Conservation (phyloP, 2,329 filamentous ascomycete species). For the Magnaporthiopsis rhizophila region DNA sequence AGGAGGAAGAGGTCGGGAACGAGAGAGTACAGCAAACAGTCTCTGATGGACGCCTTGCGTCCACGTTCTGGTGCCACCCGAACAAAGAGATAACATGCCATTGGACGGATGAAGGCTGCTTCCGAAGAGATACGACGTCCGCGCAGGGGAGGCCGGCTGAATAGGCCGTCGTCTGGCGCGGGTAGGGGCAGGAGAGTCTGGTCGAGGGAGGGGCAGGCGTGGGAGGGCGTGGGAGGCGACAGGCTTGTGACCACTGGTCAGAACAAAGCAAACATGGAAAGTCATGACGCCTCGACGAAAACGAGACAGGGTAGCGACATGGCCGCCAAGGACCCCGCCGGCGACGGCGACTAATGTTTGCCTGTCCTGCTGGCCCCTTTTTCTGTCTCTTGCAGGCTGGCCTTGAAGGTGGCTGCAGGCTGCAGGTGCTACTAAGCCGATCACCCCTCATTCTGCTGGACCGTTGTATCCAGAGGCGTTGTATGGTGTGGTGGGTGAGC, state of each 20-base stretch:
- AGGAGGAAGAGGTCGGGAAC: not conserved
- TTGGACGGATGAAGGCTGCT: not conserved
- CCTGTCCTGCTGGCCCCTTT: not conserved
- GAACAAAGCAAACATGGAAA: not conserved
- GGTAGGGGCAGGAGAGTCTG: not conserved
- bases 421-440: not conserved
- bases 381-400: not conserved
- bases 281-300: too few species aligned
- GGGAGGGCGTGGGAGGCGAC: too few species aligned
- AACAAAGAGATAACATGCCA: not conserved
- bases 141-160: not conserved
- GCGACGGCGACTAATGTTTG: not conserved
- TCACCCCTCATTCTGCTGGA: not conserved
- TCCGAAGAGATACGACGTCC: not conserved
- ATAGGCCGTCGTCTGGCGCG: not conserved
- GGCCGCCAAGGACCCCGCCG: not conserved
- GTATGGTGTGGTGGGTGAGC: not conserved
- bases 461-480: not conserved
- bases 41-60: too few species aligned
- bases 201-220: not conserved
- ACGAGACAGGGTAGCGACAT: not conserved
- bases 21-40: not conserved
- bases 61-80: not conserved
- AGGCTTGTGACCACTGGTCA: too few species aligned
- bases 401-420: not conserved